Evolutionary conservation across 1,139 yeast species (phyloP).

Genomic region (Candida tunisiensis): DNA sequence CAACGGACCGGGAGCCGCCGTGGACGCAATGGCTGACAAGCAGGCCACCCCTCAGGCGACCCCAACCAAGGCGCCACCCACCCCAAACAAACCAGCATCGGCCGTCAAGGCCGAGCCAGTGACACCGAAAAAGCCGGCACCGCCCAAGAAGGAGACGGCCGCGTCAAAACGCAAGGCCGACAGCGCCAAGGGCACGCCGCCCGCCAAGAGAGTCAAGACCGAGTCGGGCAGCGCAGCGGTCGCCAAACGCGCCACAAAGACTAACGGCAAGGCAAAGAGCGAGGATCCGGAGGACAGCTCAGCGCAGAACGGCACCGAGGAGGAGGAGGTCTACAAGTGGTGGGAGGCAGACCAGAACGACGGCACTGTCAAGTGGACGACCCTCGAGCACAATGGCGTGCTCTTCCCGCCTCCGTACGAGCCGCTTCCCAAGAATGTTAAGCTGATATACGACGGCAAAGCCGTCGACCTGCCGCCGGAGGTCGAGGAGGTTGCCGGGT

Average conservation of each 20-base stretch:
- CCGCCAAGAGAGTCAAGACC: slow-evolving; percentile 3
- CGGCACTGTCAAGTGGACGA: slow-evolving; percentile 72
- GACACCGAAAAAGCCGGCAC: slow-evolving; percentile 3
- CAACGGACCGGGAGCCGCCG: background rate
- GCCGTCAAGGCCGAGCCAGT: slow-evolving; percentile 3
- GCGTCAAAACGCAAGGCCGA: slow-evolving; percentile 1
- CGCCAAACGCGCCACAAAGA: slow-evolving; percentile 4
- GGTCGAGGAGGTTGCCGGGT: slow-evolving; percentile 96
- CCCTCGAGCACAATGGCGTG: slow-evolving; percentile 79
- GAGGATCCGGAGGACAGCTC: slow-evolving; percentile 26
- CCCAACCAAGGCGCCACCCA: slow-evolving; percentile 1
- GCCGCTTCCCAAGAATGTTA: slow-evolving; percentile 68
- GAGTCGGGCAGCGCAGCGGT: slow-evolving; percentile 1
- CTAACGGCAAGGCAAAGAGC: slow-evolving; percentile 3
- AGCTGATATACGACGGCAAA: slow-evolving; percentile 56
- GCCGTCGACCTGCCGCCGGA: slow-evolving; percentile 57
- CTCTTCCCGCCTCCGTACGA: slow-evolving; percentile 86
- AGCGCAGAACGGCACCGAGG: too few relatives aligned
- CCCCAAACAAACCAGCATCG: slow-evolving; percentile 1
- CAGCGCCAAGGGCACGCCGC: slow-evolving; percentile 2
- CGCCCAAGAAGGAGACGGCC: slow-evolving; percentile 1
- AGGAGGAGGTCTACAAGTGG: slow-evolving; percentile 57
- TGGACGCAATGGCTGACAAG: slow-evolving; percentile 1
- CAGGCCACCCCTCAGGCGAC: slow-evolving; percentile 2
- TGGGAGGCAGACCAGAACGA: slow-evolving; percentile 62